Evolutionary conservation across 805 yeast species (phyloP), one percentile per base, ranked within the genome.

Genomic region (Schwanniomyces occidentalis): DNA sequence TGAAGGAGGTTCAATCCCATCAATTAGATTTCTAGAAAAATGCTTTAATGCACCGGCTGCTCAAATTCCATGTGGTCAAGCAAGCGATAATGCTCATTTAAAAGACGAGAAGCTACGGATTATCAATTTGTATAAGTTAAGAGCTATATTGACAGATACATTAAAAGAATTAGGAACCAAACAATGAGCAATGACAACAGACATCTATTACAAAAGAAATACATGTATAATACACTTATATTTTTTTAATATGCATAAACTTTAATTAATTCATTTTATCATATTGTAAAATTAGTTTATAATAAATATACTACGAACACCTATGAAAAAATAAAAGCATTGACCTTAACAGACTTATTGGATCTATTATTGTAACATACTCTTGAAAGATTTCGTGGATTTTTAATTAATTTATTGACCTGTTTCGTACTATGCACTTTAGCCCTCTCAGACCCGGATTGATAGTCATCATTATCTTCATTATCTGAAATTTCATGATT

Each of bases 1-100:
- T 45, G 99, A 93, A 64, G 99, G 99, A 41, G 99, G 99, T 0
- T 87, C 97, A 0, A 89, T 91, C 56, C 97, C 99, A 2, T 82
- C 91, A 8, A 80, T 93, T 6, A 64, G 96, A 43, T 84, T 83
- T 41, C 63, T 91, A 45, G 99, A 91, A 50, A 85, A 85, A 56
- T 67, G 75, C 8, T 85, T 91, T 46, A 60, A 72, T 34, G 96
- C 98, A 3, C 86, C 87, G 16, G 98, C 96, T 2, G 95, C 91
- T 0, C 98, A 93, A 58, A 76, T 93, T 21, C 98, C 99, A 2
- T 88, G 97, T 53, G 99, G 98, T 0, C 99, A 91, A 63, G 76
- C 91, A 2, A 79, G 93, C 27, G 98, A 93, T 57, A 87, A 88
- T 51, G 98, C 97, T 1, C 99, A 91, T 65, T 73, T 91, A 49